Evolutionary conservation across 73 alveolate species (phyloP).

Genomic region (Paramecium tetraurelia): DNA sequence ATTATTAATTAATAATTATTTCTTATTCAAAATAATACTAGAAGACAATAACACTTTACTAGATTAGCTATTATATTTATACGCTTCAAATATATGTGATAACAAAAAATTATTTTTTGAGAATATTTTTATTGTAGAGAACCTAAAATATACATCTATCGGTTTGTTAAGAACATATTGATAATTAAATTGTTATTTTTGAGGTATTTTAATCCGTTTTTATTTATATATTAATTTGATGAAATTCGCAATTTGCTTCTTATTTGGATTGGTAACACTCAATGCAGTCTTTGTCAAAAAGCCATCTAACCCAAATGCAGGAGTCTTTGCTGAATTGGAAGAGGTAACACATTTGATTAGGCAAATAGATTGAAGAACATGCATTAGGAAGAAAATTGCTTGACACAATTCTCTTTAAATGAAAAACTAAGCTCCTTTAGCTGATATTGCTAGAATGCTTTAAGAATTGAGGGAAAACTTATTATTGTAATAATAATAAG

Average conservation of each 20-base stretch:
- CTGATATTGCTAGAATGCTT: conserved; percentile 49
- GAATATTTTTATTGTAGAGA: too few species aligned
- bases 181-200: not conserved
- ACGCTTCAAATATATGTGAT: too few species aligned
- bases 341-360: not conserved
- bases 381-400: conserved; percentile 44
- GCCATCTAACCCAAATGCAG: conserved; percentile 42
- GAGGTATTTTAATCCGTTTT: not conserved
- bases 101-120: too few species aligned
- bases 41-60: too few species aligned
- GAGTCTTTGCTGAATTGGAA: conserved; percentile 43
- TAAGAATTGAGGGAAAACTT: conserved; percentile 50
- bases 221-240: not conserved
- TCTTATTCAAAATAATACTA: too few species aligned
- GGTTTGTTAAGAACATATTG: not conserved
- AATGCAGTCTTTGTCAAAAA: conserved; percentile 41
- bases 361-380: conserved; percentile 21
- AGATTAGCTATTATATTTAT: too few species aligned
- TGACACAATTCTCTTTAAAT: conserved; percentile 38
- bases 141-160: not conserved
- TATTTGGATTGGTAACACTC: not conserved
- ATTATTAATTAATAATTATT: too few species aligned
- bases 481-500: conserved; percentile 16
- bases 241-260: not conserved
- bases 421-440: conserved; percentile 48